phyloP scores from a whole-genome alignment of 176 grass and related monocot genomes.

The Musa troglodytarum region DNA sequence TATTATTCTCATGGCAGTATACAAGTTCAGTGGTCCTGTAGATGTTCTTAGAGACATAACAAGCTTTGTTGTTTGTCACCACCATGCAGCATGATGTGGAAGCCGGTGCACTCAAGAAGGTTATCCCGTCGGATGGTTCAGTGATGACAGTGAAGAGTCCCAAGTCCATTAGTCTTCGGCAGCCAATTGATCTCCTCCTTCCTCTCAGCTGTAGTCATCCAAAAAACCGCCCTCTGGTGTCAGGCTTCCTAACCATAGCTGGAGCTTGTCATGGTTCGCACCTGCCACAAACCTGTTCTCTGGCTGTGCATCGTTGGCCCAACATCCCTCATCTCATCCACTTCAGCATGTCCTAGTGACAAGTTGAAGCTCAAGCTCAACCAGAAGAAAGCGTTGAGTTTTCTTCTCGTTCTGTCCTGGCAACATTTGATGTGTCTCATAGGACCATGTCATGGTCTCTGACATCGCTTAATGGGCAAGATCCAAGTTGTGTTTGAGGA shows the following conservation, averaged over 20 bases:
- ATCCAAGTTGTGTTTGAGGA: conserved; percentile 68
- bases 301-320: conserved; percentile 70
- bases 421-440: conserved; percentile 19
- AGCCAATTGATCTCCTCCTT: conserved; percentile 65
- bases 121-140: conserved; percentile 75
- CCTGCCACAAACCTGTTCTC: conserved; percentile 64
- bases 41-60: too few species aligned
- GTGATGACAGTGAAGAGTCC: conserved; percentile 78
- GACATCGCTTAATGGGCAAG: conserved; percentile 53
- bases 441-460: conserved; percentile 48
- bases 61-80: neutral
- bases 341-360: conserved; percentile 53
- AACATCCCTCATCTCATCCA: conserved; percentile 52
- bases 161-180: conserved; percentile 62
- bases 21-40: too few species aligned
- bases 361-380: conserved; percentile 75
- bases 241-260: conserved; percentile 57
- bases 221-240: conserved; percentile 24
- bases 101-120: conserved; percentile 80
- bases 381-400: conserved; percentile 59
- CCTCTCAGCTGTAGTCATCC: conserved; percentile 66
- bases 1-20: too few species aligned
- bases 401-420: conserved; percentile 34
- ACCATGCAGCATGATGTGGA: conserved; percentile 77
- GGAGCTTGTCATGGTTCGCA: conserved; percentile 50